Conservation (phyloP, 805 yeast species). For the Candida sanyiensis region DNA sequence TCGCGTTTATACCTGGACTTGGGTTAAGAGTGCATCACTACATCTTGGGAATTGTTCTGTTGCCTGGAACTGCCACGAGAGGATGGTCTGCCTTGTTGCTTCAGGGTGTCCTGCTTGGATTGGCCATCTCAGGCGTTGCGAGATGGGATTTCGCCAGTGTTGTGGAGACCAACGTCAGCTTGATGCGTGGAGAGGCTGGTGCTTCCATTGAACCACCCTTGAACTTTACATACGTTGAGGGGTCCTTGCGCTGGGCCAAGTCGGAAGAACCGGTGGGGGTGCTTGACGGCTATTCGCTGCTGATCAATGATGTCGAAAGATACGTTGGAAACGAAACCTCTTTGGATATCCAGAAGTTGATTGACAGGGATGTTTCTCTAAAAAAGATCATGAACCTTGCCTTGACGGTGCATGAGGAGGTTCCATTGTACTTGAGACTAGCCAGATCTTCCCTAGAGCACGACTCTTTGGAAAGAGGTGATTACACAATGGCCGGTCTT, state of each 20-base stretch:
- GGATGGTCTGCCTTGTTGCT: conserved; percentile 66
- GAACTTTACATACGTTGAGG: conserved; percentile 17
- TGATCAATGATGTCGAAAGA: conserved; percentile 76
- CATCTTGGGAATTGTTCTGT: conserved; percentile 65
- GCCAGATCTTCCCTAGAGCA: conserved; percentile 38
- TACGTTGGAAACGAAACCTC: conserved; percentile 50
- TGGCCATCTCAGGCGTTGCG: conserved; percentile 77
- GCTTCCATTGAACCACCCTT: conserved; percentile 48
- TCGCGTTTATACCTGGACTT: conserved; percentile 56
- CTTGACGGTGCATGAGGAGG: conserved; percentile 21
- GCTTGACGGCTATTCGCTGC: conserved; percentile 51
- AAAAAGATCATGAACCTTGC: conserved; percentile 29
- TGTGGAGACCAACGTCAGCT: conserved; percentile 64
- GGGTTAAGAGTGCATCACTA: conserved; percentile 78
- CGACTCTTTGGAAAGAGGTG: conserved; percentile 39
- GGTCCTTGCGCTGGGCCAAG: conserved; percentile 26
- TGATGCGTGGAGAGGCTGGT: conserved; percentile 71
- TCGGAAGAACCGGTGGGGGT: conserved; percentile 22
- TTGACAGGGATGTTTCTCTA: conserved; percentile 27
- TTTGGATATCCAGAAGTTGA: conserved; percentile 37
- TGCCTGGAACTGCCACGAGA: conserved; percentile 80
- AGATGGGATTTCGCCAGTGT: conserved; percentile 94
- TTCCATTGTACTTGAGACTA: conserved; percentile 48
- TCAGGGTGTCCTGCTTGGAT: conserved; percentile 81
- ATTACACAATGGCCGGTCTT: conserved; percentile 59